Percentiles rank a stretch among this genome's conserved stretches.
Evolutionary conservation across 2,329 filamentous ascomycete species (phyloP).

Genomic region (Hymenoscyphus fraxineus): DNA sequence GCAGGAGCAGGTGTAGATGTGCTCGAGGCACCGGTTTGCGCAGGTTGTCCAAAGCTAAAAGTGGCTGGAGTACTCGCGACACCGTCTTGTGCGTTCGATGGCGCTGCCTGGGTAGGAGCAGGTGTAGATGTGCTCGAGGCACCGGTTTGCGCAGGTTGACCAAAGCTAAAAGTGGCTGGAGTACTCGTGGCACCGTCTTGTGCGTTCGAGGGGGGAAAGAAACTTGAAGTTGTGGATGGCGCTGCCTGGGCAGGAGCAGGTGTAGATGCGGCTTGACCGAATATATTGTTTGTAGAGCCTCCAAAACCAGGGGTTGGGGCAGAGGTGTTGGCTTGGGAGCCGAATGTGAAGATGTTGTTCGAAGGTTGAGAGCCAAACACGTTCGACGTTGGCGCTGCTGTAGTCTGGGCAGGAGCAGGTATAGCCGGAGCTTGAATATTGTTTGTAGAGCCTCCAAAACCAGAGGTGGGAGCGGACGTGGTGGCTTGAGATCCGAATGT

Average conservation of each 20-base stretch:
- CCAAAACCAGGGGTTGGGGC: background rate
- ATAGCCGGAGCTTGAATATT: slow-evolving; percentile 2
- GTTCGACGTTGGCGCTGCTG: background rate
- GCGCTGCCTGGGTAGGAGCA: no score
- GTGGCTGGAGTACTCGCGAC: background rate
- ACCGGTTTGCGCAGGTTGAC: slow-evolving; percentile 6
- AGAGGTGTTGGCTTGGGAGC: background rate
- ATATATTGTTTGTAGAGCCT: background rate
- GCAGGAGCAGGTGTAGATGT: background rate
- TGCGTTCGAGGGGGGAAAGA: background rate
- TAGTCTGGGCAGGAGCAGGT: background rate
- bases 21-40: slow-evolving; percentile 9
- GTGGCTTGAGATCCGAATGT: background rate
- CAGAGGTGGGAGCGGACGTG: background rate
- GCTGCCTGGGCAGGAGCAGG: background rate
- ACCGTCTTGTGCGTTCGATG: background rate
- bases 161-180: slow-evolving; percentile 16
- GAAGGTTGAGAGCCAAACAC: background rate
- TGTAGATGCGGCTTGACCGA: slow-evolving; percentile 1
- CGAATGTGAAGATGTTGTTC: background rate
- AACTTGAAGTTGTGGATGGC: slow-evolving; percentile 1
- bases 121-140: slow-evolving; percentile 5
- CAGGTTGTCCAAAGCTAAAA: slow-evolving; percentile 15
- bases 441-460: background rate
- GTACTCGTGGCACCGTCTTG: background rate